A percentile compares a stretch with the other conserved stretches of the same genome.
These are phyloP conservation scores for Fimicolochytrium jonesii DNA, from an alignment of 192 early-diverging fungal species.

Conservation along the genomic window DNA sequence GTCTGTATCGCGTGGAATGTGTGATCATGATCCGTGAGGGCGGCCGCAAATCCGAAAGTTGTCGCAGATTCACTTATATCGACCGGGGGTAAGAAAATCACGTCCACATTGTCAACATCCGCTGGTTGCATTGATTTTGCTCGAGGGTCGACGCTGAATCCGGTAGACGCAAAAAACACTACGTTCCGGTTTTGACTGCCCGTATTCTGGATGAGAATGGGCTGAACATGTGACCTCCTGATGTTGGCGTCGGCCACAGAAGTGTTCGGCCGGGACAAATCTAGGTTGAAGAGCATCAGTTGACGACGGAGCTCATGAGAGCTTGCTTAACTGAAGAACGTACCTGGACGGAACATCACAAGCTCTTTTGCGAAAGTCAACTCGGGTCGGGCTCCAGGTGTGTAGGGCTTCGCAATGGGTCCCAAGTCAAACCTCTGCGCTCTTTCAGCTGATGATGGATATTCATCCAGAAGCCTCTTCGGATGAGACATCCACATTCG, in stretches of 20 bases:
- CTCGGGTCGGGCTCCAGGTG: constrained; percentile 23
- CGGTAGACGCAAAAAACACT: constrained; percentile 43
- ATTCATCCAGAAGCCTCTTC: constrained; percentile 48
- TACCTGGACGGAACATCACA: constrained; percentile 37
- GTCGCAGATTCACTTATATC: constrained; percentile 36
- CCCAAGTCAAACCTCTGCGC: constrained; percentile 35
- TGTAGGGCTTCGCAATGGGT: constrained; percentile 8
- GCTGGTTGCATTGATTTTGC: constrained; percentile 33
- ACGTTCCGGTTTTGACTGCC: constrained; percentile 17
- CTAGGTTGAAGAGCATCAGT: too few relatives aligned
- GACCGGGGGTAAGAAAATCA: constrained; percentile 46
- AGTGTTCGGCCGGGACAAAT: too few relatives aligned
- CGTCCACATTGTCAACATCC: constrained; percentile 39
- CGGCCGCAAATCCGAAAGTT: constrained; percentile 45
- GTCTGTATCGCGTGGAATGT: constrained; percentile 41
- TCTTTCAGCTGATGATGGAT: constrained; percentile 36
- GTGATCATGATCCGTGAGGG: constrained; percentile 42
- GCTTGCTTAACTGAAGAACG: constrained; percentile 3
- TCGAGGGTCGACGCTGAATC: constrained; percentile 47
- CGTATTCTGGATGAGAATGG: constrained; percentile 35
- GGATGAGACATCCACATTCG: constrained; percentile 58
- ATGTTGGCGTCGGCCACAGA: too few relatives aligned
- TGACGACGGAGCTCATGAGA: too few relatives aligned
- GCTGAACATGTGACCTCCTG: constrained; percentile 27
- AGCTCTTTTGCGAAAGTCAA: constrained; percentile 35